phyloP scores from a whole-genome alignment of 2,329 filamentous ascomycete species.

The Curvularia sp. region DNA sequence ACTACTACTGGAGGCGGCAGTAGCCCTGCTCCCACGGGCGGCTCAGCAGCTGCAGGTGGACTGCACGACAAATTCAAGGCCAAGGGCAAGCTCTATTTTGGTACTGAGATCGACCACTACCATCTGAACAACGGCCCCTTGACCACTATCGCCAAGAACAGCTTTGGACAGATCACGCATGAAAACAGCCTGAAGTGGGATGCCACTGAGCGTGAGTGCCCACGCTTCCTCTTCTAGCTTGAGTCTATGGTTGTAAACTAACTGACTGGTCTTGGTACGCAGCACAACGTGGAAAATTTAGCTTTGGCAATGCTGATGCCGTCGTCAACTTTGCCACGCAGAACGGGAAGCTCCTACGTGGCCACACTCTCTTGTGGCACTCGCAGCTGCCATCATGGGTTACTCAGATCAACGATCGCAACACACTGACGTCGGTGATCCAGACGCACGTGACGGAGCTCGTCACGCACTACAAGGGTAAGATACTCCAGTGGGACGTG shows the following conservation, averaged over 20 bases:
- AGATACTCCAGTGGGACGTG: conserved; percentile 64
- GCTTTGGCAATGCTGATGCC: conserved; percentile 63
- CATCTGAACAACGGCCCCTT: conserved; percentile 61
- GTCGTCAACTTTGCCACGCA: conserved; percentile 66
- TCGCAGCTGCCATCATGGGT: conserved; percentile 64
- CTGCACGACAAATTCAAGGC: conserved; percentile 55
- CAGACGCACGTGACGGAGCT: conserved; percentile 66
- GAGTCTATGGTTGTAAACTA: background rate
- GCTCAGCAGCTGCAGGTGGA: background rate
- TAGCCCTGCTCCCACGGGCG: conserved; percentile 13
- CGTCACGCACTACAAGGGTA: conserved; percentile 67
- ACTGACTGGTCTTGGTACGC: background rate
- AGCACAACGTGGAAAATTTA: conserved; percentile 57
- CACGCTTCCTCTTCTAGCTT: background rate
- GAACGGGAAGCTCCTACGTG: conserved; percentile 66
- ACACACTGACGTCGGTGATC: conserved; percentile 63
- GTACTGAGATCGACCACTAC: conserved; percentile 64
- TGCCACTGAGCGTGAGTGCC: conserved; percentile 56
- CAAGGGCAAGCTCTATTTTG: conserved; percentile 71
- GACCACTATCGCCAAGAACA: conserved; percentile 62
- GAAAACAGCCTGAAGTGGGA: conserved; percentile 78
- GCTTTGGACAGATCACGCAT: conserved; percentile 70
- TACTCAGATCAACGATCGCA: conserved; percentile 60
- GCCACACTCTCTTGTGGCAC: conserved; percentile 72
- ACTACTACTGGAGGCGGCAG: background rate